A percentile compares a stretch with the other conserved stretches of the same genome.
Evolutionary conservation across 768 basidiomycete species (phyloP).

Genomic region (Obba rivulosa): DNA sequence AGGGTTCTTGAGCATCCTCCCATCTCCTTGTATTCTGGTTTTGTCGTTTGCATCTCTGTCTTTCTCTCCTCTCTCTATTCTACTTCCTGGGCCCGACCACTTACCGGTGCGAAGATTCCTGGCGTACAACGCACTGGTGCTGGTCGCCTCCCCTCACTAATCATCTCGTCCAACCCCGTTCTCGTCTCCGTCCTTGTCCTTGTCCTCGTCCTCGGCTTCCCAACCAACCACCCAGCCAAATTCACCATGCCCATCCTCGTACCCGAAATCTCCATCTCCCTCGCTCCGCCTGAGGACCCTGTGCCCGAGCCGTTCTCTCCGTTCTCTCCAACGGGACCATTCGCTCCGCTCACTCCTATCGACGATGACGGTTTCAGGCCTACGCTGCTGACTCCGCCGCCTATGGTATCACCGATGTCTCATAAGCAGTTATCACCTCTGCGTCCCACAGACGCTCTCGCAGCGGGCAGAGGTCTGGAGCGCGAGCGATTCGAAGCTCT

Average conservation of each 20-base stretch:
- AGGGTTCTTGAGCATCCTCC: slow-evolving; percentile 2
- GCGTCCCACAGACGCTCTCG: slow-evolving; percentile 33
- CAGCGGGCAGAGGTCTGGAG: slow-evolving; percentile 50
- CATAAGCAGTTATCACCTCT: slow-evolving; percentile 45
- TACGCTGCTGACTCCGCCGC: slow-evolving; percentile 53
- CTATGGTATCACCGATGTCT: slow-evolving; percentile 31
- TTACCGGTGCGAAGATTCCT: slow-evolving; percentile 14
- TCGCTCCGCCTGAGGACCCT: slow-evolving; percentile 52
- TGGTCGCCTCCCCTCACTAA: slow-evolving; percentile 25
- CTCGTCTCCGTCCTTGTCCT: slow-evolving; percentile 45
- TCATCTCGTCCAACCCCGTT: slow-evolving; percentile 13
- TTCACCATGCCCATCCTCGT: slow-evolving; percentile 34
- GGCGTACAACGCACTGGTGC: slow-evolving; percentile 25
- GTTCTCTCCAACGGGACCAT: slow-evolving; percentile 31
- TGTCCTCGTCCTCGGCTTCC: slow-evolving; percentile 9
- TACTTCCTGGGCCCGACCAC: slow-evolving; percentile 20
- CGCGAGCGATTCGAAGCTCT: slow-evolving; percentile 58
- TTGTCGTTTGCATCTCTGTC: slow-evolving; percentile 24
- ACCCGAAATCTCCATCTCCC: slow-evolving; percentile 68
- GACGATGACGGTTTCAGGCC: slow-evolving; percentile 53
- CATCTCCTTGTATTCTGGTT: slow-evolving; percentile 16
- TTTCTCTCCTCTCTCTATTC: slow-evolving; percentile 25
- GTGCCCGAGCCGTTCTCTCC: slow-evolving; percentile 57
- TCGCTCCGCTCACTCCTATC: slow-evolving; percentile 17
- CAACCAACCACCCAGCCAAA: slow-evolving; percentile 16